phyloP scores from a whole-genome alignment of 225 moss, liverwort and hornwort species.

The Pseudoscleropodium purum region DNA sequence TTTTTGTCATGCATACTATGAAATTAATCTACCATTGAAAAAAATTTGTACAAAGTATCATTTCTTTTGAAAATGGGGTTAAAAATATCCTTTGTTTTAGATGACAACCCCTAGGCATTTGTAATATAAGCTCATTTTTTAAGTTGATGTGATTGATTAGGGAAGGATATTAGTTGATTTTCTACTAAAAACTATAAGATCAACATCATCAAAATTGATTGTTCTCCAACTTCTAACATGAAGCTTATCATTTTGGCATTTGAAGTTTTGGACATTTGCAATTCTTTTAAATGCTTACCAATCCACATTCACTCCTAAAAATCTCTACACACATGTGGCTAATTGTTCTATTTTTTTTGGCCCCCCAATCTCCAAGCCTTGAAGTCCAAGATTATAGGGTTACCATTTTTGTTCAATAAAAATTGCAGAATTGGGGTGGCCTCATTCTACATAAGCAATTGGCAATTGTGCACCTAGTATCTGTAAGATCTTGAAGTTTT shows the following conservation, averaged over 20 bases:
- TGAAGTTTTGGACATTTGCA: fast-evolving
- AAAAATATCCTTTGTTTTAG: not conserved
- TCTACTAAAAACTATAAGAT: not conserved
- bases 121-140: not conserved
- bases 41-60: not conserved
- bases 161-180: not conserved
- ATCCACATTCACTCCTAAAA: too few species aligned
- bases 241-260: not conserved
- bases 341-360: not conserved
- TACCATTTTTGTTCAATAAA: too few species aligned
- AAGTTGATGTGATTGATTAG: not conserved
- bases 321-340: fast-evolving
- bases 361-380: not conserved
- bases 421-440: too few species aligned
- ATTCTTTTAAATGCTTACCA: not conserved
- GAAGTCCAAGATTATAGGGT: not conserved
- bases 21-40: not conserved
- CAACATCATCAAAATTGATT: not conserved
- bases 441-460: too few species aligned
- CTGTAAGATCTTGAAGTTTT: too few species aligned
- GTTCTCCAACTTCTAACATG: fast-evolving
- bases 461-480: too few species aligned
- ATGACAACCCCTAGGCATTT: not conserved
- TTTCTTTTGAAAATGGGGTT: not conserved
- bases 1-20: not conserved